Evolutionary conservation across 2,329 filamentous ascomycete genomes (phyloP), one percentile per base, ranked within the genome.

Genomic region (Verticillium longisporum): DNA sequence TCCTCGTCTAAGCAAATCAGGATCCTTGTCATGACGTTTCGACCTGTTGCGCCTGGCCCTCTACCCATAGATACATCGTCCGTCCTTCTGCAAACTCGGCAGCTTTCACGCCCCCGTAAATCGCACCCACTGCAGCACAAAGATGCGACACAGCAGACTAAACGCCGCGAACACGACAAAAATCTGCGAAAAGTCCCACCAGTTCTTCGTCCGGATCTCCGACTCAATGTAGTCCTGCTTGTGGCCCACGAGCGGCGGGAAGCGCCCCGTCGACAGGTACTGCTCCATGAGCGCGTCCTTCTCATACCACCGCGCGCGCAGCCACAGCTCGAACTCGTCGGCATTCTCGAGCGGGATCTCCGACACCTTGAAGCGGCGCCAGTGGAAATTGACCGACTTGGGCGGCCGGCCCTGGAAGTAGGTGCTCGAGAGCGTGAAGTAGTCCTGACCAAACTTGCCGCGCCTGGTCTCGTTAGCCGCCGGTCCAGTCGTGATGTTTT

Each of bases 371-470:
- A 96, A 97, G 10, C 92, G 87, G 59, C 95, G 87, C 92, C 94
- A 99, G 75, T 96, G 90, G 80, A 98, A 93, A 75, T 97, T 98
- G 69, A 98, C 93, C 1, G 92, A 97, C 72, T 93, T 97, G 1
- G 94, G 95, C 0, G 93, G 89, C 1, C 91, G 86, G 13, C 95
- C 93, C 73, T 95, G 86, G 64, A 97, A 88, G 71, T 95, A 97
- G 4, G 92, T 96, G 57, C 92, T 92, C 2, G 86, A 84, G 4
- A 99, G 80, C 0, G 91, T 93, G 74, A 96, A 98, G 69, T 91
- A 89, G 57, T 96, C 87, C 72, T 98, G 93, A n/a, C 94, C 93
- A 67, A 88, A 97, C 68, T 89, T 83, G 45, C 88, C 90, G 62
- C 88, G 89, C 31, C 88, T 91, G 68, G n/a, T 9, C 34, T 36